Conservation (phyloP, 2,329 filamentous ascomycete species). For the Xylariaceae sp. region DNA sequence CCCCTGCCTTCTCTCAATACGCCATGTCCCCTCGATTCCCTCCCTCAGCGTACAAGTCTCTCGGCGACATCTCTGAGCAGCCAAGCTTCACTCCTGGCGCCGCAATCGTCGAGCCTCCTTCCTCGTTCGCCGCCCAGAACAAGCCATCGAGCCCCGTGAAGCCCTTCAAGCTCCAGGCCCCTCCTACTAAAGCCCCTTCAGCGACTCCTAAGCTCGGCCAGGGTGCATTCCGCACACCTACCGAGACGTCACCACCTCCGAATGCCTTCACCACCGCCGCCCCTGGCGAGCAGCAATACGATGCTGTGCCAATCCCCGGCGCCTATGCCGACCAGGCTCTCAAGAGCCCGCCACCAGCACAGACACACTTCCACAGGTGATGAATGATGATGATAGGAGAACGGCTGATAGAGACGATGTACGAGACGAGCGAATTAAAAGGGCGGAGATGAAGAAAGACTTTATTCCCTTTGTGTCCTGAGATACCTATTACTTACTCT, state of each 20-base stretch:
- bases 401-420: no score
- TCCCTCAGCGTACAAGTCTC: constrained; percentile 51
- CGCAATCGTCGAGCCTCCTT: constrained; percentile 56
- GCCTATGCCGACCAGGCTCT: constrained; percentile 64
- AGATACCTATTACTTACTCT: no score
- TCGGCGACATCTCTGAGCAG: constrained; percentile 40
- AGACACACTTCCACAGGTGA: constrained; percentile 41
- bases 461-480: no score
- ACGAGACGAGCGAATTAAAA: no score
- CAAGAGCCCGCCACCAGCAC: constrained; percentile 47
- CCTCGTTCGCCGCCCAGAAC: constrained; percentile 51
- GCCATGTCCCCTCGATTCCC: constrained; percentile 60
- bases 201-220: constrained; percentile 69
- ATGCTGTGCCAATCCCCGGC: constrained; percentile 80
- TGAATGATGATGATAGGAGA: no score
- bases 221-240: constrained; percentile 54
- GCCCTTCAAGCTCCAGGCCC: constrained; percentile 82
- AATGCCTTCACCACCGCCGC: constrained; percentile 51
- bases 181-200: constrained; percentile 72
- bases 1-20: constrained; percentile 51
- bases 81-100: constrained; percentile 51
- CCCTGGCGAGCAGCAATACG: constrained; percentile 80
- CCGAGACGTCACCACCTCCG: constrained; percentile 34
- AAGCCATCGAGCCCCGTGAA: constrained; percentile 35
- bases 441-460: no score